Evolutionary conservation across 805 yeast species (phyloP), one percentile per base, ranked within the genome.

Genomic region (Lipomyces lipofer): DNA sequence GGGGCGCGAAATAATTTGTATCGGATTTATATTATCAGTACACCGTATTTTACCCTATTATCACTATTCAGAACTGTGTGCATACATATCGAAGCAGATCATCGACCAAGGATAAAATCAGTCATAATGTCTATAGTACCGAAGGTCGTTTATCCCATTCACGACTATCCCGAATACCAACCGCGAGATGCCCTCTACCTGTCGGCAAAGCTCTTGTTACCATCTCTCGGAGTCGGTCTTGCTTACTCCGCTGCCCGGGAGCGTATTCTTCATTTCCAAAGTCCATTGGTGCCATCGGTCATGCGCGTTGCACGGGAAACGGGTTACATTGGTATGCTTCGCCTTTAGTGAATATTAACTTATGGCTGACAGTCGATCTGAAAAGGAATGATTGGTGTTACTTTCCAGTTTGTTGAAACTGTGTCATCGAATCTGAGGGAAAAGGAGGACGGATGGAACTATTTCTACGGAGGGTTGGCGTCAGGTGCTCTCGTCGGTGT

Each of bases 341-440:
- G 4, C 12, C 3, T 29, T 38, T 50, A 19, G n/a, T n/a, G n/a
- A n/a, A n/a, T n/a, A n/a, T n/a, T n/a, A n/a, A n/a, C n/a, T n/a
- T n/a, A n/a, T n/a, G n/a, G n/a, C n/a, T n/a, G n/a, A n/a, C n/a
- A n/a, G n/a, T n/a, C n/a, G n/a, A n/a, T n/a, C n/a, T n/a, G n/a
- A n/a, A n/a, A n/a, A 54, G 78, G 82, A 43, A 74, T 82, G 10
- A 75, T 75, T 21, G 82, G 83, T 43, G 75, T 80, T 27, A 77
- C 80, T 7, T 78, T 68, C 65, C 68, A 69, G 43, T 69, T 75
- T 59, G 69, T 69, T 7, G 71, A 73, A 27, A 68, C 79, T 40
- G 73, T 79, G 22, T 59, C 79, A 30, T 75, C 85, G 59, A 84
- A 85, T 68, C 69, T 85, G 63, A 75, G 87, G 65, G 82, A 81